phyloP scores from a whole-genome alignment of 768 basidiomycete species.

The Pleurotus platypus region DNA sequence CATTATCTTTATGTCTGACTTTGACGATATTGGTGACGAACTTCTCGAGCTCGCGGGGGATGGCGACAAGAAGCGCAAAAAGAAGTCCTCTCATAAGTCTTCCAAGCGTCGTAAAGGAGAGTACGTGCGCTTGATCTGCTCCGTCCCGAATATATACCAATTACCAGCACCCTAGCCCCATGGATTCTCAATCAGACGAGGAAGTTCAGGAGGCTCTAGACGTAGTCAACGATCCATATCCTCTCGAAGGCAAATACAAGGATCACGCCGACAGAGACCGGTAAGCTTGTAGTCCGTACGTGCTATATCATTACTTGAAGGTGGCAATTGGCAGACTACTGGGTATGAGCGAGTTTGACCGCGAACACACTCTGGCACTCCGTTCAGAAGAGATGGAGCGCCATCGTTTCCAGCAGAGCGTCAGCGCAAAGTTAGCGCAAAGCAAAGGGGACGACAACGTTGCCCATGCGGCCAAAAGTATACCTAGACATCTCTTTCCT shows the following conservation, averaged over 20 bases:
- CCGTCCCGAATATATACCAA: too few relatives aligned
- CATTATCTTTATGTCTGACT: constrained; percentile 38
- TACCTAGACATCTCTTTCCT: constrained; percentile 18
- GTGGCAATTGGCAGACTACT: constrained; percentile 54
- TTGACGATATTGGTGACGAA: constrained; percentile 59
- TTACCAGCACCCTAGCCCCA: constrained; percentile 26
- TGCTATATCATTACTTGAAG: constrained; percentile 20
- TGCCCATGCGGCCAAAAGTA: constrained; percentile 76
- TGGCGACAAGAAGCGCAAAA: constrained; percentile 62
- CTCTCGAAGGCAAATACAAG: constrained; percentile 86
- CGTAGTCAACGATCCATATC: constrained; percentile 67
- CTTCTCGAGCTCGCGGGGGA: constrained; percentile 80
- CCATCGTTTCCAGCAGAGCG: constrained; percentile 62
- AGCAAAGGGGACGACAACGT: constrained; percentile 48
- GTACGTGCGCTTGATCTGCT: constrained; percentile 38
- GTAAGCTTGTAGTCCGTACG: constrained; percentile 44
- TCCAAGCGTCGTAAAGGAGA: constrained; percentile 71
- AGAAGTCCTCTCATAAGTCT: constrained; percentile 34
- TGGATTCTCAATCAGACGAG: constrained; percentile 48
- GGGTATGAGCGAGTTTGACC: constrained; percentile 79
- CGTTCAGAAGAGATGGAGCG: constrained; percentile 81
- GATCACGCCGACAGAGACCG: constrained; percentile 79
- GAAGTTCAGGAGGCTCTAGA: constrained; percentile 64
- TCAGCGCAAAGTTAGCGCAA: constrained; percentile 44
- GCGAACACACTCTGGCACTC: constrained; percentile 81